These are phyloP conservation scores for Mycena kentingensis DNA, from an alignment of 768 basidiomycete species.

Conservation along the genomic window DNA sequence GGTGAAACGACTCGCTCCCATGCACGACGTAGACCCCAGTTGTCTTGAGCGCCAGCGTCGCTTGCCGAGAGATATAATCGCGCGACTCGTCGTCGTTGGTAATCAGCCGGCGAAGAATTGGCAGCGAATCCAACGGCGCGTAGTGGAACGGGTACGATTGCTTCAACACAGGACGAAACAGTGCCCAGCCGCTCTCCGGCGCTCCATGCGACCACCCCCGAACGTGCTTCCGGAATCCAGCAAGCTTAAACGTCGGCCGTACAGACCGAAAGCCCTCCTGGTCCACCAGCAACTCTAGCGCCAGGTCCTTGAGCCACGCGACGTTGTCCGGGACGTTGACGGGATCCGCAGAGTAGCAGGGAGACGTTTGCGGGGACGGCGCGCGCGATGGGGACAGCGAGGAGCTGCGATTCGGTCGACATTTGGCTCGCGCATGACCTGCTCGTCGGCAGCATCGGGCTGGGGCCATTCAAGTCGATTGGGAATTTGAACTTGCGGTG, in stretches of 20 bases:
- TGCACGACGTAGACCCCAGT: conserved; percentile 78
- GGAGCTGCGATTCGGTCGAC: neutral
- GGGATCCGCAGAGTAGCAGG: conserved; percentile 18
- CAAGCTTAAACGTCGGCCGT: conserved; percentile 57
- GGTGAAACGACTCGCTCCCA: conserved; percentile 56
- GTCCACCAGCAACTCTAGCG: conserved; percentile 72
- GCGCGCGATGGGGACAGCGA: too few relatives aligned
- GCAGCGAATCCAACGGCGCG: conserved; percentile 63
- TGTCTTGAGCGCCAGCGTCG: conserved; percentile 62
- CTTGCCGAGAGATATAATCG: conserved; percentile 79
- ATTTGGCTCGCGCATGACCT: conserved; percentile 9
- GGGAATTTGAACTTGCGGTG: conserved; percentile 19
- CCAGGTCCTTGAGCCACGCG: conserved; percentile 54
- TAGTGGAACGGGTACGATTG: conserved; percentile 73
- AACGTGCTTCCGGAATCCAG: conserved; percentile 45
- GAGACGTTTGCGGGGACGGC: conserved; percentile 11
- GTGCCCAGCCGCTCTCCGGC: conserved; percentile 50
- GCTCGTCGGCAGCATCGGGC: conserved; percentile 9
- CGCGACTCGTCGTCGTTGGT: conserved; percentile 65
- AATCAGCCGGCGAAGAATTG: conserved; percentile 70
- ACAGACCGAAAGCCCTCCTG: conserved; percentile 81
- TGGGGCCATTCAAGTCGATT: conserved; percentile 9
- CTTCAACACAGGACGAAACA: conserved; percentile 63
- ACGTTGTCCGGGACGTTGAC: conserved; percentile 40
- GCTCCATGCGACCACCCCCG: conserved; percentile 28